Base-by-base conservation (phyloP, 2,329 filamentous ascomycete genomes). In the Pseudogymnoascus sp. region DNA sequence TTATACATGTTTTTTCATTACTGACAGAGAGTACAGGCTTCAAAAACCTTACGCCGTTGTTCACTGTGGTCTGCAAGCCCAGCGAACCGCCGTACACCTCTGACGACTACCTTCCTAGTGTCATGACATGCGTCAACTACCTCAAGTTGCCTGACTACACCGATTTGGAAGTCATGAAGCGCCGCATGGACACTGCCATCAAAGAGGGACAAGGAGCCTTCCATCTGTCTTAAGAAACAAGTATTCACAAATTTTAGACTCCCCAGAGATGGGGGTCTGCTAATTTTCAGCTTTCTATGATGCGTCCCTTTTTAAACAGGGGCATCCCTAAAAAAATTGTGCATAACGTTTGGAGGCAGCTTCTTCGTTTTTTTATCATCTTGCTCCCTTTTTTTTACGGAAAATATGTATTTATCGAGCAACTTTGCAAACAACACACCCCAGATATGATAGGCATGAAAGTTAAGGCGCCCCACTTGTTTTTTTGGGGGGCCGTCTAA, bases 81-180 rank as follows among this genome's bases (percentile, higher is more conserved):
- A 96, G 90, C 74, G 94, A 99, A 72, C 86, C 91, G 13, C 94
- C 94, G 1, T 94, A 92, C 74, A 88, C 87, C 3, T 93, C 93
- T 4, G 94, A 99, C 72, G 94, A 99, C 77, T 99, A 97, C 71
- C 82, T 99, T n/a, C 94, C 95, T 10, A 97, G 92, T 73, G 95
- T 99, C 74, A 99, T 99, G 95, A 99, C 95, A 9, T 99, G 95
- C 74, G 94, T 96, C 76, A 99, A 99, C 75, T 99, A 99, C 74
- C 85, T 99, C 70, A 99, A 99, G 77, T 82, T 99, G 71, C 94
- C 94, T 18, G 91, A 99, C 75, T 99, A 99, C 76, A 93, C 87
- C 67, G 86, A 79, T 68, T 78, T 96, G 65, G 84, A 90, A 1
- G 81, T 88, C 60, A 85, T 99, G 76, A 87, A 83, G 71, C 83